Percentiles rank a stretch among this genome's conserved stretches.
These are phyloP conservation scores for Lipomyces yarrowii DNA, from an alignment of 1,139 yeast genomes.

Conservation along the genomic window DNA sequence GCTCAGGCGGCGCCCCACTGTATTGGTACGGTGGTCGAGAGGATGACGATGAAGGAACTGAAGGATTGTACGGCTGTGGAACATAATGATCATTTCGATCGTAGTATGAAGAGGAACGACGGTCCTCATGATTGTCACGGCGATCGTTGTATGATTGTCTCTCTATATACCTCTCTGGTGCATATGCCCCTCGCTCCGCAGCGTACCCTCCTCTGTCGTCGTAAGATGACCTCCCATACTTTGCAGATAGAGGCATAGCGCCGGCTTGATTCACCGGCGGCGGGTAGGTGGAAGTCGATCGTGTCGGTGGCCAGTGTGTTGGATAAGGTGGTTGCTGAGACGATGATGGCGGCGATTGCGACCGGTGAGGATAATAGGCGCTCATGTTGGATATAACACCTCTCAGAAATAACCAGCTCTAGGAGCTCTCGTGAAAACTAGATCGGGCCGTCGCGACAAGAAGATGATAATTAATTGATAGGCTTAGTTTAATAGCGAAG, in stretches of 20 bases:
- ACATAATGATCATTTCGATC: conserved; percentile 3
- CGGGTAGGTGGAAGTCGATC: neutral
- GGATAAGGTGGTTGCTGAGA: conserved; percentile 7
- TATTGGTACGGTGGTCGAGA: conserved; percentile 11
- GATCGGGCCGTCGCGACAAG: neutral
- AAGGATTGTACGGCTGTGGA: conserved; percentile 1
- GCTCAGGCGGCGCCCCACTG: conserved; percentile 20
- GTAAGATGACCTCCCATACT: neutral
- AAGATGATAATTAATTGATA: neutral
- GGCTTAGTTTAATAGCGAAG: neutral
- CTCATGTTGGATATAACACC: conserved; percentile 15
- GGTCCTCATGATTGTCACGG: conserved; percentile 7
- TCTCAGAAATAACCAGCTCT: neutral
- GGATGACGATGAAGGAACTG: conserved; percentile 12
- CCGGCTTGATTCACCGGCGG: neutral
- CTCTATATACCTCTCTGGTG: conserved; percentile 9
- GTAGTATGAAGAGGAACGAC: neutral
- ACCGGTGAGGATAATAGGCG: conserved; percentile 21
- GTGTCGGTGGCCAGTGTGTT: neutral
- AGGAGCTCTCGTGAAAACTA: neutral
- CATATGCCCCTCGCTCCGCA: conserved; percentile 6
- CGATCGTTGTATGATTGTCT: conserved; percentile 2
- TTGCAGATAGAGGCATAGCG: neutral
- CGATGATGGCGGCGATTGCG: conserved; percentile 19
- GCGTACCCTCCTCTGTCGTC: neutral